These are phyloP conservation scores for Trichoderma erinaceum DNA, from an alignment of 495 filamentous ascomycete genomes.

Conservation along the genomic window DNA sequence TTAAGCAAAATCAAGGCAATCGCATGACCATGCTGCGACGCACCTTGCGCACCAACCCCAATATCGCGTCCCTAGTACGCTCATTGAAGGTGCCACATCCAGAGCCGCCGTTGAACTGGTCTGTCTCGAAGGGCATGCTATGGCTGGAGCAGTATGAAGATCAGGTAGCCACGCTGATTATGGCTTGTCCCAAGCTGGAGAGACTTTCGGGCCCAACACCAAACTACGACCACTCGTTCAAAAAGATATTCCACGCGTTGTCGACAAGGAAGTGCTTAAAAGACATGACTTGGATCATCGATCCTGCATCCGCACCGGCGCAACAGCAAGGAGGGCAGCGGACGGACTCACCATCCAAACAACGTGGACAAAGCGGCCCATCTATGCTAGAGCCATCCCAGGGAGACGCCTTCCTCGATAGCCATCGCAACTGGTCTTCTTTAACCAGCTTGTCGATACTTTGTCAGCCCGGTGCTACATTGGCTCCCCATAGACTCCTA, in stretches of 20 bases:
- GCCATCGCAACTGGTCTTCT: conserved; percentile 63
- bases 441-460: conserved; percentile 73
- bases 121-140: conserved; percentile 13
- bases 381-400: conserved; percentile 55
- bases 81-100: conserved; percentile 68
- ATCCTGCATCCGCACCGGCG: conserved; percentile 22
- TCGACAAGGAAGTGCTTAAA: conserved; percentile 67
- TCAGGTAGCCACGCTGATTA: conserved; percentile 70
- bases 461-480: conserved; percentile 53
- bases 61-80: conserved; percentile 64
- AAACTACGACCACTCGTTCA: conserved; percentile 64
- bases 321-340: neutral
- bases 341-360: neutral
- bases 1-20: conserved; percentile 58
- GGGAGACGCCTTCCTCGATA: conserved; percentile 61
- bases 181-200: conserved; percentile 81
- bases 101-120: conserved; percentile 31
- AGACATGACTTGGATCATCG: conserved; percentile 75
- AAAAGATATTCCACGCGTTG: conserved; percentile 70
- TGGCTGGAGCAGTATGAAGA: conserved; percentile 57
- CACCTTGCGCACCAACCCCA: conserved; percentile 63
- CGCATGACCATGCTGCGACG: conserved; percentile 69
- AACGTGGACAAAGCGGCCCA: conserved; percentile 30
- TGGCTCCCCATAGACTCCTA: conserved; percentile 63
- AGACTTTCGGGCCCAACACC: conserved; percentile 64